phyloP scores from a whole-genome alignment of 2,329 filamentous ascomycete genomes.

The Trichoderma sp. region DNA sequence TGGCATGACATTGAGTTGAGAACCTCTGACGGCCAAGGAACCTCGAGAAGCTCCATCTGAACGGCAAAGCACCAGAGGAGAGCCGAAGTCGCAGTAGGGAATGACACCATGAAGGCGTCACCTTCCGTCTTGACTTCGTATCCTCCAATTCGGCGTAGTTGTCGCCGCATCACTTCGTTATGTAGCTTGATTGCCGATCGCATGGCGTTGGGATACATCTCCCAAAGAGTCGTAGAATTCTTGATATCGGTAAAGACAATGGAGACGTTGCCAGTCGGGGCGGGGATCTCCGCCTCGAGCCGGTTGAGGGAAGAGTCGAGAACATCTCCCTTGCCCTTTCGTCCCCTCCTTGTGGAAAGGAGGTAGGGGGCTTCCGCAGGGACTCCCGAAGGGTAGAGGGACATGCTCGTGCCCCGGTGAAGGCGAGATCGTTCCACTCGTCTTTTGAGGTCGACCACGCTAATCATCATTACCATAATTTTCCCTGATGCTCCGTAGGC shows the following conservation, averaged over 20 bases:
- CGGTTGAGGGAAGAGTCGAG: constrained; percentile 85
- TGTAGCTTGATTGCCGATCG: constrained; percentile 94
- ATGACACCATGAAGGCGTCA: constrained; percentile 99
- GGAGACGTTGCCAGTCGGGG: constrained; percentile 85
- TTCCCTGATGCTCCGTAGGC: constrained; percentile 92
- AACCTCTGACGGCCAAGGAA: constrained; percentile 92
- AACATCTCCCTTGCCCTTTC: constrained; percentile 63
- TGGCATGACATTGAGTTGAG: constrained; percentile 83
- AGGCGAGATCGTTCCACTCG: constrained; percentile 71
- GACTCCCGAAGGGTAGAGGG: constrained; percentile 74
- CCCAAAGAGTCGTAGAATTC: constrained; percentile 95
- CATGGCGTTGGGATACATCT: constrained; percentile 94
- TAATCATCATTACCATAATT: constrained; percentile 99
- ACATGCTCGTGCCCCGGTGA: constrained; percentile 79
- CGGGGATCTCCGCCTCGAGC: constrained; percentile 86
- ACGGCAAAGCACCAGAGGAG: constrained; percentile 96
- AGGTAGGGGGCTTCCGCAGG: constrained; percentile 66
- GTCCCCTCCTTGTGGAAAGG: constrained; percentile 63
- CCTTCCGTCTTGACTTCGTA: constrained; percentile 99
- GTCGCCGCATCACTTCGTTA: constrained; percentile 94
- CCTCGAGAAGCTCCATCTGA: constrained; percentile 82
- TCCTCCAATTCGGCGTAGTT: constrained; percentile 88
- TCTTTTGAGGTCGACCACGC: constrained; percentile 86
- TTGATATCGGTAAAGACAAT: constrained; percentile 99
- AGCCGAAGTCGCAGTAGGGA: constrained; percentile 92